Conservation (phyloP, 805 yeast genomes). For the Candida quercuum region DNA sequence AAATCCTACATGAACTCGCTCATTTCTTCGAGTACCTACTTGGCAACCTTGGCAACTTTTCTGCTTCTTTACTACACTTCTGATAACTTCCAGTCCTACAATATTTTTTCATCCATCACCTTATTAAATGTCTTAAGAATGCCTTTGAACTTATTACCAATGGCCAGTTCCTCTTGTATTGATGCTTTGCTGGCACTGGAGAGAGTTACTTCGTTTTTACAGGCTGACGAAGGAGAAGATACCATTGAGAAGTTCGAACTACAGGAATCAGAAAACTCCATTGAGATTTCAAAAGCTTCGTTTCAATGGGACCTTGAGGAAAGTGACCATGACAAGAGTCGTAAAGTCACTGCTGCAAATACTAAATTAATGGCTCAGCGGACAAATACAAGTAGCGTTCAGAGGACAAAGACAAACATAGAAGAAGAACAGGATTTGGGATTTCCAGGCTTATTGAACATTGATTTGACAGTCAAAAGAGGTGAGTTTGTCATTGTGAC, state of each 20-base stretch:
- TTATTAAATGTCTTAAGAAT: conserved; percentile 57
- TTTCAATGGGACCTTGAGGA: conserved; percentile 51
- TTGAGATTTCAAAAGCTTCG: conserved; percentile 38
- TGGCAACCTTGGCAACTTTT: conserved; percentile 71
- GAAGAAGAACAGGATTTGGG: conserved; percentile 20
- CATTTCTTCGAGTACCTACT: conserved; percentile 42
- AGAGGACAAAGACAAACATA: conserved; percentile 1
- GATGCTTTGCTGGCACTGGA: conserved; percentile 57
- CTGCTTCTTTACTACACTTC: conserved; percentile 46
- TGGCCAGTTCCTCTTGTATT: conserved; percentile 54
- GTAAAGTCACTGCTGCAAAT: background rate
- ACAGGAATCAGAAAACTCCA: conserved; percentile 37
- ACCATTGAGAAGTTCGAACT: conserved; percentile 25
- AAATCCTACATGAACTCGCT: conserved; percentile 62
- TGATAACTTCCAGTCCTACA: conserved; percentile 44
- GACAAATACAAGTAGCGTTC: too few relatives aligned
- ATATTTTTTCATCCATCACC: conserved; percentile 65
- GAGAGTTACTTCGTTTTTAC: conserved; percentile 43
- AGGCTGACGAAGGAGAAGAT: conserved; percentile 34
- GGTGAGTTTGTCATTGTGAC: conserved; percentile 74
- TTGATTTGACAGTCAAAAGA: conserved; percentile 47
- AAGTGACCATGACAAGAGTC: conserved; percentile 6
- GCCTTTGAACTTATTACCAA: conserved; percentile 61
- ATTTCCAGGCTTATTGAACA: conserved; percentile 37
- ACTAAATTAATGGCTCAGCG: background rate